Percentiles rank a stretch among this genome's conserved stretches.
These are phyloP conservation scores for Colletotrichum somersetense DNA, from an alignment of 2,329 filamentous ascomycete genomes.

Conservation along the genomic window DNA sequence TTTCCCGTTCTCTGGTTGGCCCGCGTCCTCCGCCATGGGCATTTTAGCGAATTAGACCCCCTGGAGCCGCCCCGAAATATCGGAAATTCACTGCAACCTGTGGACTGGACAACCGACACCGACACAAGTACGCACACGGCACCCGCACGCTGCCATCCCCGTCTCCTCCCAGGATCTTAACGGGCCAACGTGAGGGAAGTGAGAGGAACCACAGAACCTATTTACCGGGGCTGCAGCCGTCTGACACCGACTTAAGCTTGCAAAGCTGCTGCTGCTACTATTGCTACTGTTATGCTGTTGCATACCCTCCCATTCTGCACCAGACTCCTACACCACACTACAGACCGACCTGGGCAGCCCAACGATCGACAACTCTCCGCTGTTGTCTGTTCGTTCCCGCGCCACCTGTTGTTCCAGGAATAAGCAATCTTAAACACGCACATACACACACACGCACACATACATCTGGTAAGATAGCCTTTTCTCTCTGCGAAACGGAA, in stretches of 20 bases:
- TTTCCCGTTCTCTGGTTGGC: slow-evolving; percentile 34
- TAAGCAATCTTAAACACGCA: slow-evolving; percentile 10
- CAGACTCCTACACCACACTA: slow-evolving; percentile 11
- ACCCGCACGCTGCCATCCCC: not conserved
- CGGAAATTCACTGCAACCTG: slow-evolving; percentile 39
- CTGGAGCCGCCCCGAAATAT: slow-evolving; percentile 38
- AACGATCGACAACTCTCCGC: slow-evolving; percentile 35
- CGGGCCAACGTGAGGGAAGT: slow-evolving; percentile 4
- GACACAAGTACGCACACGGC: slow-evolving; percentile 10
- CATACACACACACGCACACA: slow-evolving; percentile 30
- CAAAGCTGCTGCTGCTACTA: slow-evolving; percentile 10
- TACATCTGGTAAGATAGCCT: slow-evolving; percentile 27
- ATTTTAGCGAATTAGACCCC: slow-evolving; percentile 29
- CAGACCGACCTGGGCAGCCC: slow-evolving; percentile 20
- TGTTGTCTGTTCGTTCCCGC: slow-evolving; percentile 23
- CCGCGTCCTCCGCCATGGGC: slow-evolving; percentile 22
- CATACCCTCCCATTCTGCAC: slow-evolving; percentile 39
- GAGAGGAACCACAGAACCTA: slow-evolving; percentile 8
- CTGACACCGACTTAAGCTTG: slow-evolving; percentile 41
- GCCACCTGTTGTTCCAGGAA: slow-evolving; percentile 39
- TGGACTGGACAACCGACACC: slow-evolving; percentile 41
- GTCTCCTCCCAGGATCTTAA: not conserved
- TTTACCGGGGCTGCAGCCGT: slow-evolving; percentile 34
- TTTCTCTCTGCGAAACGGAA: slow-evolving; percentile 36
- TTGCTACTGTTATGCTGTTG: not conserved